Evolutionary conservation across 805 yeast genomes (phyloP), one percentile per base, ranked within the genome.

Genomic region (Wickerhamiella brachini): DNA sequence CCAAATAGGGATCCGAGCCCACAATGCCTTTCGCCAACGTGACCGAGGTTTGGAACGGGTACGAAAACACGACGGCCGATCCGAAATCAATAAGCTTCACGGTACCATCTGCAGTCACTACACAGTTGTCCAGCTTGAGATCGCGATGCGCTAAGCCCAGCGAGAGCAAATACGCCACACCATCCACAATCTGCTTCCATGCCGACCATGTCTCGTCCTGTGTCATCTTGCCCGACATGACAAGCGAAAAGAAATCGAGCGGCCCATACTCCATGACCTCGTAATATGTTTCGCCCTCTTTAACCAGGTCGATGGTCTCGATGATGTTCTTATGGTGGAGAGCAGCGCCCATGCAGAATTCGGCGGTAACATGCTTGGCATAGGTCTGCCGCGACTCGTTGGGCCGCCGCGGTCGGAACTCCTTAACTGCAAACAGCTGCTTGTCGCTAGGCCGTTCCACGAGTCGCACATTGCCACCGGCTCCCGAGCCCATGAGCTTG

Each of bases 221-320:
- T 15, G 78, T 69, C 88, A 88, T 81, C 51, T 80, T 67, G 2
- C 90, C 95, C 44, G 85, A 76, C 97, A 90, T 90, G 31, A 90
- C 96, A 49, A 90, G 74, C 45, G 93, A 85, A 67, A 90, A 90
- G 62, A 90, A 86, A 68, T 90, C 98, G 64, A 75, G 87, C 1
- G 87, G 90, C 51, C 94, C 85, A 65, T 83, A 90, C 63, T 90
- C 97, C 95, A 93, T 89, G 37, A 90, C 83, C 55, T 90, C 85
- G 52, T 77, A 76, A 62, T 77, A 80, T 53, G 71, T 70, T 42
- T 72, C 71, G 21, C 76, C 75, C 56, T 87, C 95, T 58, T 80
- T 77, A 54, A 89, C 69, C 64, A 89, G 74, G 61, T 89, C 97
- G 49, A 81, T 69, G 3, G 95, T 88, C 58, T 80, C 82, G 56